These are phyloP conservation scores for Alternaria rosae DNA, from an alignment of 2,329 filamentous ascomycete genomes.

Conservation along the genomic window DNA sequence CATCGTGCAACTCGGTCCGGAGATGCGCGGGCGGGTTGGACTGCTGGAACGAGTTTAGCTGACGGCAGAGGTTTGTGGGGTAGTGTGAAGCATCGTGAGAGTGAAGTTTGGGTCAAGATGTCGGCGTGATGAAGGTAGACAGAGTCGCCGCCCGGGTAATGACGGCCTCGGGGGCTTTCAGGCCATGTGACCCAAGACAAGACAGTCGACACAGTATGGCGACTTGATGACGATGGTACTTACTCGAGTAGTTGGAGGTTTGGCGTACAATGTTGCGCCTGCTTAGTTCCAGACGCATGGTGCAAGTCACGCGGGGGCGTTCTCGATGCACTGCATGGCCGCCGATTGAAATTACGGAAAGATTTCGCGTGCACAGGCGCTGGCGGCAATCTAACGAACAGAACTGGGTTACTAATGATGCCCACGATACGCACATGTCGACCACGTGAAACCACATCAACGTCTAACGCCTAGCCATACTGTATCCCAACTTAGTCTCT, in stretches of 20 bases:
- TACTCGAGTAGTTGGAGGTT: neutral
- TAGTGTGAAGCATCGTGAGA: neutral
- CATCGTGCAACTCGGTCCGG: neutral
- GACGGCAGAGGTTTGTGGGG: neutral
- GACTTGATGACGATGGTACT: neutral
- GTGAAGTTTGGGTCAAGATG: neutral
- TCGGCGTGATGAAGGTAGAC: neutral
- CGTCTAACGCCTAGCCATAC: neutral
- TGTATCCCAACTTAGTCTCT: neutral
- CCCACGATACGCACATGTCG: neutral
- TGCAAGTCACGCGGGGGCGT: neutral
- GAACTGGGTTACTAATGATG: conserved; percentile 7
- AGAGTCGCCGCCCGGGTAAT: neutral
- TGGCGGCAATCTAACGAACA: conserved; percentile 3
- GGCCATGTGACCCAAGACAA: neutral
- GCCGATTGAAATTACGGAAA: neutral
- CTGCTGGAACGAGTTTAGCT: neutral
- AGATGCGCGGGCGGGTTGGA: neutral
- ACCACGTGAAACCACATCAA: neutral
- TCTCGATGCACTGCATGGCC: neutral
- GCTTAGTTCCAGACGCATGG: neutral
- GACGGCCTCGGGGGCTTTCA: neutral
- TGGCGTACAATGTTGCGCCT: neutral
- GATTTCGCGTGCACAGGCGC: conserved; percentile 3
- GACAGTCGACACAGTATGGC: neutral